Percentiles rank a stretch among this genome's conserved stretches.
phyloP scores from a whole-genome alignment of 495 filamentous ascomycete species.

The Chaetomidium leptoderma region DNA sequence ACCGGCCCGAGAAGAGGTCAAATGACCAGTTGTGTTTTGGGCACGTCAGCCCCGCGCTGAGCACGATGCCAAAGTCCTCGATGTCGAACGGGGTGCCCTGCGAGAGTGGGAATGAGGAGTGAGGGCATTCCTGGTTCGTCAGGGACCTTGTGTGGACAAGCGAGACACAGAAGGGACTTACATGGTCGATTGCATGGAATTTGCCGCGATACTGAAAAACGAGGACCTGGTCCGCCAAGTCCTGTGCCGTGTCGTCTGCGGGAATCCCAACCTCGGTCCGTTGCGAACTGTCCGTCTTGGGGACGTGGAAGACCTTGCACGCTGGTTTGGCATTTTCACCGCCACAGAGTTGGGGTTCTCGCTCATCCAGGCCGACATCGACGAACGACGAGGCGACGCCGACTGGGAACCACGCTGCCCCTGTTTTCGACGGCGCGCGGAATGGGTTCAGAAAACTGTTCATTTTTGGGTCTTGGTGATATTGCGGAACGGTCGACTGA shows the following conservation, averaged over 20 bases:
- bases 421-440: slow-evolving; percentile 27
- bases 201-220: slow-evolving; percentile 56
- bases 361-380: slow-evolving; percentile 38
- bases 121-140: slow-evolving; percentile 52
- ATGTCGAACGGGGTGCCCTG: slow-evolving; percentile 57
- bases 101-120: slow-evolving; percentile 55
- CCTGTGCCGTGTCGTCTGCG: slow-evolving; percentile 24
- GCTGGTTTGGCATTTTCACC: slow-evolving; percentile 33
- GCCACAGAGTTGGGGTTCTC: slow-evolving; percentile 20
- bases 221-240: slow-evolving; percentile 54
- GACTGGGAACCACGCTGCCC: slow-evolving; percentile 41
- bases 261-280: slow-evolving; percentile 39
- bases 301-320: slow-evolving; percentile 55
- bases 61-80: slow-evolving; percentile 54
- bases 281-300: slow-evolving; percentile 38
- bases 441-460: slow-evolving; percentile 24
- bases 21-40: slow-evolving; percentile 62
- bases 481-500: too few species aligned
- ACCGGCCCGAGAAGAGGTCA: slow-evolving; percentile 52
- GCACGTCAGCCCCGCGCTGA: slow-evolving; percentile 53
- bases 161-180: slow-evolving; percentile 28
- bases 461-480: background rate
- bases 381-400: slow-evolving; percentile 51
- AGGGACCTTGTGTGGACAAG: background rate
- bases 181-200: slow-evolving; percentile 58